A percentile compares a stretch with the other conserved stretches of the same genome.
Evolutionary conservation across 345 rosid species (phyloP).

Genomic region (Hibiscus tridactylites): DNA sequence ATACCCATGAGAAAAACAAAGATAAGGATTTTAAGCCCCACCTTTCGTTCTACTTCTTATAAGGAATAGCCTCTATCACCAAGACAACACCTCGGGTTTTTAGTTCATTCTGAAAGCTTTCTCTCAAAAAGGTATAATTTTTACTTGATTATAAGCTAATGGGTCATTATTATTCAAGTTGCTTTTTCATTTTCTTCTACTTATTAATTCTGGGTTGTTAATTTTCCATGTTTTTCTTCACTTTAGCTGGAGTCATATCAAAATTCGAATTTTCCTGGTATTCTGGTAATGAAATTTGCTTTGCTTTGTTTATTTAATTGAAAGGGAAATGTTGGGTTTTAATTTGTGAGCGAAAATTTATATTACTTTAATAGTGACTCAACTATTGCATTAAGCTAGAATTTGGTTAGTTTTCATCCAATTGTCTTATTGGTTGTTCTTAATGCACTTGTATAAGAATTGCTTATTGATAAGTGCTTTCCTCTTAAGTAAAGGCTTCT

Average conservation of each 20-base stretch:
- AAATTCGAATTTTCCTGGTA: background rate
- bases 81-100: background rate
- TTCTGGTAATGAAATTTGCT: background rate
- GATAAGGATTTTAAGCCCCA: constrained; percentile 42
- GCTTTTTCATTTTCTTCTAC: background rate
- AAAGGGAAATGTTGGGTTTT: background rate
- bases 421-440: background rate
- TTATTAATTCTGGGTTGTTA: background rate
- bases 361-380: too few relatives aligned
- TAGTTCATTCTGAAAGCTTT: background rate
- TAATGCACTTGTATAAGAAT: background rate
- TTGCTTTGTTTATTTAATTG: background rate
- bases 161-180: constrained; percentile 6
- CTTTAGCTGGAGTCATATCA: background rate
- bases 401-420: background rate
- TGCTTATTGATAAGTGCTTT: background rate
- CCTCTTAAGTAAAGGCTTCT: background rate
- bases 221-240: background rate
- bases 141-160: constrained; percentile 3
- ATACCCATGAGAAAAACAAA: background rate
- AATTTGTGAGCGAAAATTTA: background rate
- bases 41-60: constrained; percentile 25
- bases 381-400: too few relatives aligned
- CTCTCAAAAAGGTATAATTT: constrained; percentile 15
- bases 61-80: background rate